Evolutionary conservation across 768 basidiomycete genomes (phyloP).

Genomic region (Gyrodon lividus): DNA sequence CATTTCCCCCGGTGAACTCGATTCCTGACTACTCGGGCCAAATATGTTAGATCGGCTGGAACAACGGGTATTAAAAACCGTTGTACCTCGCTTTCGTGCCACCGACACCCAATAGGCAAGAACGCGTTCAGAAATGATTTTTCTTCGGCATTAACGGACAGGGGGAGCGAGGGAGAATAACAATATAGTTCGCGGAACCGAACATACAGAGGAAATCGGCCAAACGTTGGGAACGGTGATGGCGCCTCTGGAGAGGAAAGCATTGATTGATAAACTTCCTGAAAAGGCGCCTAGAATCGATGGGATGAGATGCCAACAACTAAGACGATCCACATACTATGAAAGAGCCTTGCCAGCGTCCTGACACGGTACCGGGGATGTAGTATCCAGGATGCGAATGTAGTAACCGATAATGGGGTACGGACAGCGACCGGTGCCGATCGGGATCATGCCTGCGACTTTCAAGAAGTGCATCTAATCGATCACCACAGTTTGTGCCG

Average conservation of each 20-base stretch:
- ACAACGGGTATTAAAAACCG: not conserved
- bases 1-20: constrained; percentile 31
- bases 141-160: constrained; percentile 35
- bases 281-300: constrained; percentile 36
- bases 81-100: constrained; percentile 32
- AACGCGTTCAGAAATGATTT: constrained; percentile 45
- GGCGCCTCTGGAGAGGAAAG: constrained; percentile 33
- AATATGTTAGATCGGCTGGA: not conserved
- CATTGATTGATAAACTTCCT: constrained; percentile 41
- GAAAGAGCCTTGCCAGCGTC: constrained; percentile 49
- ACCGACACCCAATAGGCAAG: constrained; percentile 41
- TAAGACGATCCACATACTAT: constrained; percentile 35
- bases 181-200: constrained; percentile 49
- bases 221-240: constrained; percentile 33
- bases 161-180: constrained; percentile 31
- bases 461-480: constrained; percentile 20
- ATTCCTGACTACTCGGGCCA: constrained; percentile 24
- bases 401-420: not conserved
- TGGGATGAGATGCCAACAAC: constrained; percentile 1
- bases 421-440: constrained; percentile 23
- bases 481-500: constrained; percentile 16
- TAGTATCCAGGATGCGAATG: constrained; percentile 29
- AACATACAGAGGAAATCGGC: constrained; percentile 48
- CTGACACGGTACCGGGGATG: constrained; percentile 43
- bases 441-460: constrained; percentile 34